A percentile compares a stretch with the other conserved stretches of the same genome.
Evolutionary conservation across 1,284 basidiomycete genomes (phyloP).

Genomic region (Pascua guehoae): DNA sequence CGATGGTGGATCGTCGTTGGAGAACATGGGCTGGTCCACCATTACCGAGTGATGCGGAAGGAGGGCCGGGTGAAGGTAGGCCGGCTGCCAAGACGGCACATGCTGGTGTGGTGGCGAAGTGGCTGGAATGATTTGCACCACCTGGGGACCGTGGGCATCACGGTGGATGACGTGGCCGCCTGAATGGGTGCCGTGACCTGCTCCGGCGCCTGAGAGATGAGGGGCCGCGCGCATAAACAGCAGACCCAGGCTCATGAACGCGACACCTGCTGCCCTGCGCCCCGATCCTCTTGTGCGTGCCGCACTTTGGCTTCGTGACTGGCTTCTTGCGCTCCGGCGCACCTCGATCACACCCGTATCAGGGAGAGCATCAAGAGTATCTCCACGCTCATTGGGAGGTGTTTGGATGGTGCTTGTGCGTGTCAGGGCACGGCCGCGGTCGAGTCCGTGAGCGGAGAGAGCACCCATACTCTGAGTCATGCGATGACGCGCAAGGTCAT

Average conservation of each 20-base stretch:
- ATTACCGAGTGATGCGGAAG: too few species aligned
- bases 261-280: slow-evolving; percentile 43
- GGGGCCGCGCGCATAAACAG: slow-evolving; percentile 22
- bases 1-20: background rate
- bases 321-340: background rate
- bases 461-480: slow-evolving; percentile 20
- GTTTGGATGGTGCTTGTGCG: background rate
- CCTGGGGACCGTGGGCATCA: too few species aligned
- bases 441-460: background rate
- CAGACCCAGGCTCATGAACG: slow-evolving; percentile 46
- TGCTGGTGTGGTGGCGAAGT: too few species aligned
- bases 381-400: slow-evolving; percentile 3
- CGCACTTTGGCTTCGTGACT: slow-evolving; percentile 11
- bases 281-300: slow-evolving; percentile 8
- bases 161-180: too few species aligned
- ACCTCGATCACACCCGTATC: slow-evolving; percentile 17
- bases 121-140: too few species aligned
- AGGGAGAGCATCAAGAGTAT: slow-evolving; percentile 9
- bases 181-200: too few species aligned
- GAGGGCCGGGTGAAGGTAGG: too few species aligned
- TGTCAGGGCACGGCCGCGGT: slow-evolving; percentile 15
- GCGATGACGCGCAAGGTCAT: slow-evolving; percentile 6
- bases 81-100: too few species aligned
- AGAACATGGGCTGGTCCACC: background rate
- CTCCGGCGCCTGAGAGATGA: too few species aligned